These are phyloP conservation scores for Amylocarpus encephaloides DNA, from an alignment of 2,329 filamentous ascomycete genomes.

Conservation along the genomic window DNA sequence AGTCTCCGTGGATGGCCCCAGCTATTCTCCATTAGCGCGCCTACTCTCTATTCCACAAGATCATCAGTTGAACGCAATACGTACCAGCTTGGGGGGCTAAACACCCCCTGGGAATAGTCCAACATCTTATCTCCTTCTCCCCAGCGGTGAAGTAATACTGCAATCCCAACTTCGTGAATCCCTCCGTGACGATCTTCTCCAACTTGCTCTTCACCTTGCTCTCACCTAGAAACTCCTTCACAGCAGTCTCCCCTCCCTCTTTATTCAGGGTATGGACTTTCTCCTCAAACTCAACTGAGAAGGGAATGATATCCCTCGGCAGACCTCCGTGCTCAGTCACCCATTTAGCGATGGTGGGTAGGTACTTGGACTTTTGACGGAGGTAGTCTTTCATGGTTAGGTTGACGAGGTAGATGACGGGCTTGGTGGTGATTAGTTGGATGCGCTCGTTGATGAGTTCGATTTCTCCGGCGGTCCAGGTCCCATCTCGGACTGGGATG, in stretches of 20 bases:
- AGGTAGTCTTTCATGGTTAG: conserved; percentile 43
- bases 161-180: conserved; percentile 39
- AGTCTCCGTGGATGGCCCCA: conserved; percentile 35
- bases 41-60: not conserved
- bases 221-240: conserved; percentile 28
- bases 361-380: conserved; percentile 41
- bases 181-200: conserved; percentile 40
- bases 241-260: conserved; percentile 34
- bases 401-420: conserved; percentile 41
- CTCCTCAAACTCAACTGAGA: conserved; percentile 41
- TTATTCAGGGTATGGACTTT: conserved; percentile 36
- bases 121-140: conserved; percentile 42
- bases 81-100: conserved; percentile 35
- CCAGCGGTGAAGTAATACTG: conserved; percentile 43
- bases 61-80: not conserved
- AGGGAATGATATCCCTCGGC: conserved; percentile 38
- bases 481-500: conserved; percentile 38
- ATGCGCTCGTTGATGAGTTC: conserved; percentile 40
- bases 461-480: conserved; percentile 39
- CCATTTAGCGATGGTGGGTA: conserved; percentile 40
- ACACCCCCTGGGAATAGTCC: conserved; percentile 36
- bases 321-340: conserved; percentile 39
- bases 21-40: not conserved
- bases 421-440: conserved; percentile 41
- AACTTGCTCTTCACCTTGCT: conserved; percentile 37